A percentile compares a stretch with the other conserved stretches of the same genome.
Evolutionary conservation across 2,329 filamentous ascomycete species (phyloP).

Genomic region (Xylariaceae sp.): DNA sequence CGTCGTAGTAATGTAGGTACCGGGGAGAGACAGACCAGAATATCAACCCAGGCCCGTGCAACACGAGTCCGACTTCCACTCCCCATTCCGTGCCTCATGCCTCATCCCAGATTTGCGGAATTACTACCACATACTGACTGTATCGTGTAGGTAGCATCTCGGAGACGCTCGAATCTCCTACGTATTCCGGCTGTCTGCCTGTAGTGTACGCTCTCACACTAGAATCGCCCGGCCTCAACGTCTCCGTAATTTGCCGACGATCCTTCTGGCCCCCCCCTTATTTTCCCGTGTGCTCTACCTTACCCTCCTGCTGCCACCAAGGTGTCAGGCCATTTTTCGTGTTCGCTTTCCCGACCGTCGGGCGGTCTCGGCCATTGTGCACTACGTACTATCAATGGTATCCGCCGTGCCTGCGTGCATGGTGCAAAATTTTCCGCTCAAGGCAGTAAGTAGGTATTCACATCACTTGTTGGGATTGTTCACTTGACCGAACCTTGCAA

Average conservation of each 20-base stretch:
- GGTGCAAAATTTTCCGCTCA: conserved; percentile 10
- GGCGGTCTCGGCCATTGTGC: conserved; percentile 32
- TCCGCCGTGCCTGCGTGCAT: conserved; percentile 15
- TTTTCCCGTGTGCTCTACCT: conserved; percentile 3
- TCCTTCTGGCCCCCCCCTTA: conserved; percentile 8
- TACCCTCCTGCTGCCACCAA: conserved; percentile 19
- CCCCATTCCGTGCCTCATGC: background rate
- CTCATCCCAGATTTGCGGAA: background rate
- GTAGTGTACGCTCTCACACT: background rate
- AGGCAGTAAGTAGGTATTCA: conserved; percentile 1
- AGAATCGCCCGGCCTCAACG: background rate
- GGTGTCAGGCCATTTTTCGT: conserved; percentile 30
- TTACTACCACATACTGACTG: background rate
- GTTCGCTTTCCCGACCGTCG: conserved; percentile 28
- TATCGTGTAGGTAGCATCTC: background rate
- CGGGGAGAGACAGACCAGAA: background rate
- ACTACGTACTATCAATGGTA: conserved; percentile 16
- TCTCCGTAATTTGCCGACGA: conserved; percentile 17
- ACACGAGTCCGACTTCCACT: background rate
- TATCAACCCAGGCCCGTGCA: background rate
- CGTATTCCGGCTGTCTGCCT: background rate
- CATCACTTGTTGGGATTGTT: background rate
- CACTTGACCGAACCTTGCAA: conserved; percentile 1
- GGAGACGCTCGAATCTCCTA: background rate
- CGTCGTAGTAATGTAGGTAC: too few relatives aligned